phyloP scores from a whole-genome alignment of 2,329 filamentous ascomycete genomes.

The Cladobotryum mycophilum region DNA sequence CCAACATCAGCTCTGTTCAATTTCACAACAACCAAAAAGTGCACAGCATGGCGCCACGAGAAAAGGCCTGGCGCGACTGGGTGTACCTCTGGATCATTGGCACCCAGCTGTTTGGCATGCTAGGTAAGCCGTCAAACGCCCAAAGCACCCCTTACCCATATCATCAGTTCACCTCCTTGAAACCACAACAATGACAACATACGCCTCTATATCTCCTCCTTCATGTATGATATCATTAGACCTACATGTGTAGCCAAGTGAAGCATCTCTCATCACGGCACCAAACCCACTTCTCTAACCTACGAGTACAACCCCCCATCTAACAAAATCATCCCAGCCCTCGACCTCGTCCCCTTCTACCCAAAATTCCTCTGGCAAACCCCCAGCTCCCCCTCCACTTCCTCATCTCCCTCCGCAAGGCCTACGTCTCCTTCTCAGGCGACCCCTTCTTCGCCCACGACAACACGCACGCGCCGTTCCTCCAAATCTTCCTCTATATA shows the following conservation, averaged over 20 bases:
- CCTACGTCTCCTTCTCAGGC: conserved; percentile 43
- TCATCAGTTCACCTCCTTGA: not conserved
- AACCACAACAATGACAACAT: too few relatives aligned
- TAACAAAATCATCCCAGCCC: conserved; percentile 30
- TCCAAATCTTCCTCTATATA: conserved; percentile 43
- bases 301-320: too few relatives aligned
- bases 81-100: conserved; percentile 29
- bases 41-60: conserved; percentile 1
- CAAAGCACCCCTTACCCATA: not conserved
- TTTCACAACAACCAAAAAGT: too few relatives aligned
- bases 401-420: conserved; percentile 37
- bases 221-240: too few relatives aligned
- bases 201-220: too few relatives aligned
- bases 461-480: conserved; percentile 40
- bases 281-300: too few relatives aligned
- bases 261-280: too few relatives aligned
- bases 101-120: conserved; percentile 30
- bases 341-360: conserved; percentile 50
- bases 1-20: too few relatives aligned
- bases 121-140: conserved; percentile 20
- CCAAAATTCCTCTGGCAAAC: conserved; percentile 39
- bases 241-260: too few relatives aligned
- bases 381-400: conserved; percentile 41
- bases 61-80: conserved; percentile 21
- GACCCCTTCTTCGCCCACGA: conserved; percentile 46